These are phyloP conservation scores for Phytophthora quininea DNA, from an alignment of 352 stramenopile species.

Conservation along the genomic window DNA sequence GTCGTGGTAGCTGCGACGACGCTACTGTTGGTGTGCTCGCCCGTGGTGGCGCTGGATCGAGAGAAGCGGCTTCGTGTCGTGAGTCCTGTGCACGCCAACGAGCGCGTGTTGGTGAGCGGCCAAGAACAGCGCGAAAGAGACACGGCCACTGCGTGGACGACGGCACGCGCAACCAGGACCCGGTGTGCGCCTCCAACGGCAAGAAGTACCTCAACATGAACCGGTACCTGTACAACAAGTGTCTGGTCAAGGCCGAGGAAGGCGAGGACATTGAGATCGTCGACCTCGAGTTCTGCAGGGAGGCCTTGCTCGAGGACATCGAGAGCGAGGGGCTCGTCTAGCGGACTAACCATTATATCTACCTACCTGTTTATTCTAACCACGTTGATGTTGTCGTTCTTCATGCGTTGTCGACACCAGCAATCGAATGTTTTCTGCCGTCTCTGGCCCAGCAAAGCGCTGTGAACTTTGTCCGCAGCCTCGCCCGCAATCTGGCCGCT, in stretches of 20 bases:
- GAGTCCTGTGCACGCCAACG: conserved; percentile 38
- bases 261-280: conserved; percentile 36
- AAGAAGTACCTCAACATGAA: conserved; percentile 58
- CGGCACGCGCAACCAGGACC: conserved; percentile 48
- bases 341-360: not conserved
- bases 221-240: conserved; percentile 58
- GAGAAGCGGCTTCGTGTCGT: conserved; percentile 34
- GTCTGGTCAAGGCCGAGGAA: conserved; percentile 35
- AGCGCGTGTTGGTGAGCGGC: conserved; percentile 26
- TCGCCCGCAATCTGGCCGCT: too few relatives aligned
- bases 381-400: too few relatives aligned
- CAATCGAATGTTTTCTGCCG: too few relatives aligned
- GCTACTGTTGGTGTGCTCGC: conserved; percentile 13
- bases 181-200: conserved; percentile 58
- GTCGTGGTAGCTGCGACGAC: conserved; percentile 2
- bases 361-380: too few relatives aligned
- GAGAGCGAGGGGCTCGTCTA: conserved; percentile 24
- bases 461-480: too few relatives aligned
- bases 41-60: conserved; percentile 24
- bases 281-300: conserved; percentile 46
- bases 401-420: too few relatives aligned
- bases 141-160: conserved; percentile 33
- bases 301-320: conserved; percentile 36
- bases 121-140: conserved; percentile 24
- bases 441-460: too few relatives aligned